Conservation (phyloP, 2,329 filamentous ascomycete genomes). For the Thermochaetoides dissita region DNA sequence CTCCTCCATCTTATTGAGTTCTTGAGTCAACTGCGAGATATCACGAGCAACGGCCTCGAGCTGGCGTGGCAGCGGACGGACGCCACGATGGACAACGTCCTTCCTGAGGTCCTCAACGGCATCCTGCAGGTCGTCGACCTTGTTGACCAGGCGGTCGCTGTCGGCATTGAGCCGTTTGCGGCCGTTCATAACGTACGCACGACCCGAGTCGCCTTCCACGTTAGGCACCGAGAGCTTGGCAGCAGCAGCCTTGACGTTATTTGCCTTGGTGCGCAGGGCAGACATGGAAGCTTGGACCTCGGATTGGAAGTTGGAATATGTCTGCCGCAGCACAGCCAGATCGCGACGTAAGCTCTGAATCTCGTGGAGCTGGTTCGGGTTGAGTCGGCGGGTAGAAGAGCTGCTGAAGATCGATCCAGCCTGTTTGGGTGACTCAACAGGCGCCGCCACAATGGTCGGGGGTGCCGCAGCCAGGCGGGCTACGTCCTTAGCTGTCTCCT, state of each 20-base stretch:
- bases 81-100: conserved; percentile 85
- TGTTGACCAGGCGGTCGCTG: conserved; percentile 77
- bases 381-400: conserved; percentile 26
- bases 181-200: conserved; percentile 69
- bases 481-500: conserved; percentile 80
- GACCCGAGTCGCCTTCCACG: conserved; percentile 64
- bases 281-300: conserved; percentile 84
- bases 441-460: conserved; percentile 22
- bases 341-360: conserved; percentile 74
- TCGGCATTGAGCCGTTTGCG: conserved; percentile 79
- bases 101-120: conserved; percentile 92
- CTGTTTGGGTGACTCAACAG: conserved; percentile 34
- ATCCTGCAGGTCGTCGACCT: conserved; percentile 95
- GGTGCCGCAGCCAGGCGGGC: conserved; percentile 41
- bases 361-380: conserved; percentile 55
- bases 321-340: conserved; percentile 81
- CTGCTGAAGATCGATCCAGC: conserved; percentile 3
- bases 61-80: conserved; percentile 79
- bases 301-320: conserved; percentile 79
- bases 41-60: conserved; percentile 83
- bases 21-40: conserved; percentile 64
- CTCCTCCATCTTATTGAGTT: conserved; percentile 88
- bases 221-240: conserved; percentile 56
- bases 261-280: conserved; percentile 66
- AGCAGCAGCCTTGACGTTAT: conserved; percentile 63